Base-by-base conservation (phyloP, 306 rosid species). In the Castanopsis chinensis region DNA sequence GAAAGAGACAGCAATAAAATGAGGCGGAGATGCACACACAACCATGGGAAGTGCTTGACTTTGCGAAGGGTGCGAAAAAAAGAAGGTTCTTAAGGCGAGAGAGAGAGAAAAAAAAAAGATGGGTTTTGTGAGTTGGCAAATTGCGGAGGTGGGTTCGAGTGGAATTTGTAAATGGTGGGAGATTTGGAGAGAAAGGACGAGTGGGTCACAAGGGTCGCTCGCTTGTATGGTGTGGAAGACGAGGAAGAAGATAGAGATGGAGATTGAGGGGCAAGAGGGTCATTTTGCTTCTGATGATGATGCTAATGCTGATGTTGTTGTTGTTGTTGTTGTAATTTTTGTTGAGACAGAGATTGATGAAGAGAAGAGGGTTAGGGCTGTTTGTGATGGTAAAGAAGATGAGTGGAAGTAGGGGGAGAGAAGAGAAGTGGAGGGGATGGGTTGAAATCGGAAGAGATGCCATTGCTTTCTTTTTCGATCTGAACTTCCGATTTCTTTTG, bases 371-470 rank as follows among this genome's bases (percentile, higher is more conserved):
- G 74, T 35, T 33, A 52, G 9, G 75, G 32, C 7, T 69, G 80
- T 8, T 89, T 87, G 8, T 83, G 88, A 49, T 83, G 85, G 65
- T 45, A 15, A 45, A 45, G 52, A 45, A 45, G 52, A 45, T 45
- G 52, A 45, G 85, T 73, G 2, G 88, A 78, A 33, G 90, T 72
- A 45, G 86, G 74, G 5, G 82, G 60, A 28, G 84, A 90, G 74
- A 75, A 80, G 45, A 85, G 82, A 0, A 89, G 88, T 23, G 93
- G 96, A 0, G 97, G 94, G 35, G 94, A 83, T 3, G 91, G 98
- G 64, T 91, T 90, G 93, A 89, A 96, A 93, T 91, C 99, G 99
- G 97, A 96, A 96, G 99, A 96, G 90, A 96, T 88, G 96, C 97
- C 99, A 75, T 79, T 86, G 94, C 99, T 96, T 96, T 91, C 99